These are phyloP conservation scores for Cerrena zonata DNA, from an alignment of 1,284 basidiomycete genomes.

Conservation along the genomic window DNA sequence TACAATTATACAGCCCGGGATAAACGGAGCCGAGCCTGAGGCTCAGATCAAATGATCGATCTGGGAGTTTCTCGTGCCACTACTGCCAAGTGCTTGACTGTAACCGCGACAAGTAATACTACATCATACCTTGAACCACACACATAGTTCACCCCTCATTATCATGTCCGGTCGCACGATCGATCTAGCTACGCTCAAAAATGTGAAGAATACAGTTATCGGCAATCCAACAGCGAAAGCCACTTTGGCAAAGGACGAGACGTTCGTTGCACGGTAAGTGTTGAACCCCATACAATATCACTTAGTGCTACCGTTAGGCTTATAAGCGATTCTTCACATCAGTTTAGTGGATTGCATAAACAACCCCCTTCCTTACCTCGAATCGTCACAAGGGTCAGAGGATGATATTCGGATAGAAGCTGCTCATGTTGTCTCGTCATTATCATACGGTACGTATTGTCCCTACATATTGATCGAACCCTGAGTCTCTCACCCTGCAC, in stretches of 20 bases:
- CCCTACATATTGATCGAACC: background rate
- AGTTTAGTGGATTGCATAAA: slow-evolving; percentile 58
- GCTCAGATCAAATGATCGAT: too few relatives aligned
- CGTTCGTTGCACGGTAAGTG: slow-evolving; percentile 49
- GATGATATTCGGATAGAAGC: slow-evolving; percentile 61
- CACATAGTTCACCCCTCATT: too few relatives aligned
- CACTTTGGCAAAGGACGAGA: slow-evolving; percentile 46
- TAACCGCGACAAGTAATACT: too few relatives aligned
- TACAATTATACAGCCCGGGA: too few relatives aligned
- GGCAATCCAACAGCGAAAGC: slow-evolving; percentile 69
- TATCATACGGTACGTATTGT: slow-evolving; percentile 61
- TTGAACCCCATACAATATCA: background rate
- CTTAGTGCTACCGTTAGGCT: background rate
- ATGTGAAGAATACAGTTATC: slow-evolving; percentile 66
- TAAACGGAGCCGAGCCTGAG: too few relatives aligned
- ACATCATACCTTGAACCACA: too few relatives aligned
- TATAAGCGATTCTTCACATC: slow-evolving; percentile 3
- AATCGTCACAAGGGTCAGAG: slow-evolving; percentile 32
- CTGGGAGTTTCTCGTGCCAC: too few relatives aligned
- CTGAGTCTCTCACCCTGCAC: background rate
- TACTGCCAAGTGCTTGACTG: too few relatives aligned
- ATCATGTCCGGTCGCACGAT: slow-evolving; percentile 37
- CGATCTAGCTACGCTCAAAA: slow-evolving; percentile 45
- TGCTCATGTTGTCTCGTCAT: slow-evolving; percentile 65
- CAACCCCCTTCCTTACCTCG: slow-evolving; percentile 29